Base-by-base conservation (phyloP, 1,284 basidiomycete species). In the Volvariella surrecta region DNA sequence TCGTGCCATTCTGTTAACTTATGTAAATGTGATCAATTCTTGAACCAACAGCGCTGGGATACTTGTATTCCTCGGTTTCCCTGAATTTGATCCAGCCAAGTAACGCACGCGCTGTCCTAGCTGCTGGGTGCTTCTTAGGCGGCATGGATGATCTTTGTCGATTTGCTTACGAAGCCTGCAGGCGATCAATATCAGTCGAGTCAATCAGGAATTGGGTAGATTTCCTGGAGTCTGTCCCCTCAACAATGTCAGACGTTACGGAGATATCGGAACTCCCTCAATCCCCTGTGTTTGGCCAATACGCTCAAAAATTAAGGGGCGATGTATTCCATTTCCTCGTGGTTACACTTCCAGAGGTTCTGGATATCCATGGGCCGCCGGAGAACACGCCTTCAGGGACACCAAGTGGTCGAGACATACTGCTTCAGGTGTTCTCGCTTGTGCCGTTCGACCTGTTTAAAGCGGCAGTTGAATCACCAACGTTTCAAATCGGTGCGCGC, bases 381-480 rank as follows among this genome's bases (percentile, higher is more conserved):
- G 52, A 56, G 45, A 67, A 71, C 47, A 52, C 58, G 51, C 64
- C 67, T 50, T 59, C 61, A 46, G 65, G 54, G 44, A 6, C 24
- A 28, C 55, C 61, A 30, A 60, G 55, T 32, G 76, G 80, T 31
- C 76, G 82, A 51, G 82, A 83, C 46, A 71, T 76, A 7, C 62
- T 89, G 40, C 60, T 88, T 49, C 76, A 78, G 54, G 70, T 88
- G 48, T 87, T 81, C 61, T 73, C 83, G n/a, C 73, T 71, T 42
- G 76, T 85, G 43, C 83, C 85, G 4, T 89, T 89, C 54, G 85
- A 89, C 49, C 71, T 87, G 59, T 89, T 89, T 62, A 89, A 89
- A 63, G 70, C 71, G 20, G 84, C 81, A 31, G 70, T 89, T 45
- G 85, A 88, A 62, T 83, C 82, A 4, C 76, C 82, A 37, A 72